phyloP scores from a whole-genome alignment of 106 monocot species.

The Agapanthus africanus region DNA sequence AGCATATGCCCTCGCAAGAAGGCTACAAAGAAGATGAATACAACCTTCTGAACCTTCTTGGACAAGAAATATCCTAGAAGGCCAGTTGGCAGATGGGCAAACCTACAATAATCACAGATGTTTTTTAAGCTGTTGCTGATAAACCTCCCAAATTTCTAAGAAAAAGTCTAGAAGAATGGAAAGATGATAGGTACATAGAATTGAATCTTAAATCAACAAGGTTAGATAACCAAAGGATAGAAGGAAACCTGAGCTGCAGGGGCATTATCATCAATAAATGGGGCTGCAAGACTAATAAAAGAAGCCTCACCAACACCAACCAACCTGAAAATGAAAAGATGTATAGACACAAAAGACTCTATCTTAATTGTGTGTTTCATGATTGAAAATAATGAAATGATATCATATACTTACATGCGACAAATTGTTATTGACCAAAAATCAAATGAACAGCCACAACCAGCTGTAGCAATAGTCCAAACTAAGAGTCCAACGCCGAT shows the following conservation, averaged over 20 bases:
- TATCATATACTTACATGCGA: slow-evolving; percentile 62
- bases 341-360: neutral
- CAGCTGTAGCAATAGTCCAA: slow-evolving; percentile 93
- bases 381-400: neutral
- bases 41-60: too few species aligned
- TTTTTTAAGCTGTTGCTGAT: neutral
- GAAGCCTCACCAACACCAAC: slow-evolving; percentile 99
- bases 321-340: slow-evolving; percentile 43
- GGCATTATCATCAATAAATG: slow-evolving; percentile 99
- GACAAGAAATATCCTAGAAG: neutral
- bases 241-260: slow-evolving; percentile 70
- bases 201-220: neutral
- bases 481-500: slow-evolving; percentile 91
- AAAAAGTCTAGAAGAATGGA: neutral
- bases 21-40: too few species aligned
- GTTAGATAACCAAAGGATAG: neutral
- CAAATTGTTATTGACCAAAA: slow-evolving; percentile 97
- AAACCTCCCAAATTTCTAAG: neutral
- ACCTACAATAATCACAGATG: neutral
- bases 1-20: too few species aligned
- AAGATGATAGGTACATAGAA: neutral
- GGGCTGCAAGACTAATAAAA: slow-evolving; percentile 98
- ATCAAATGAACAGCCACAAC: slow-evolving; percentile 84
- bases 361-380: neutral
- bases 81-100: neutral